Conservation (phyloP, 805 yeast genomes). For the Candida xiaguanensis region DNA sequence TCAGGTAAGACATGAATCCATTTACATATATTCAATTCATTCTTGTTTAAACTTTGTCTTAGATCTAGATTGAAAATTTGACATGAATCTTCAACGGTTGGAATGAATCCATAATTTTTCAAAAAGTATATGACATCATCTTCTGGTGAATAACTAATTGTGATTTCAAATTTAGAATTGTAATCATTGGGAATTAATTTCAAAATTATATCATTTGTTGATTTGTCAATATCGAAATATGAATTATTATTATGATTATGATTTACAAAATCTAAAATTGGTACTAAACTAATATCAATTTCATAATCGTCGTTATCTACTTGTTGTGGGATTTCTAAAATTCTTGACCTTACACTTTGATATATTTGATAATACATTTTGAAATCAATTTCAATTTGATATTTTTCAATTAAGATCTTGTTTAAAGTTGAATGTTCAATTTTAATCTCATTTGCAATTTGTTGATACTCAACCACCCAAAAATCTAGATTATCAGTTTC, state of each 20-base stretch:
- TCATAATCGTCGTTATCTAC: conserved; percentile 32
- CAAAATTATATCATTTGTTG: conserved; percentile 52
- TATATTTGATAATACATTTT: conserved; percentile 24
- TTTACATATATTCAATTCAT: conserved; percentile 14
- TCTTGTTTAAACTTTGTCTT: neutral
- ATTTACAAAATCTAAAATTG: conserved; percentile 65
- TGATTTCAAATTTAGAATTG: conserved; percentile 17
- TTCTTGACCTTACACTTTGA: conserved; percentile 55
- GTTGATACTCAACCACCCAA: conserved; percentile 9
- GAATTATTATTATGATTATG: conserved; percentile 49
- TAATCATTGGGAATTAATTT: conserved; percentile 33
- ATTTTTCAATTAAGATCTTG: neutral
- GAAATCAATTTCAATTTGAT: conserved; percentile 13
- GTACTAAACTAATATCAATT: conserved; percentile 54
- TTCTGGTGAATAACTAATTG: conserved; percentile 22
- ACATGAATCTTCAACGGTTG: conserved; percentile 10
- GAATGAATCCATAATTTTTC: conserved; percentile 30
- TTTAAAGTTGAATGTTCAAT: conserved; percentile 9
- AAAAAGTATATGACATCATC: conserved; percentile 23
- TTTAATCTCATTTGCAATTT: conserved; percentile 6
- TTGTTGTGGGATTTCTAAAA: conserved; percentile 58
- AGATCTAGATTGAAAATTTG: conserved; percentile 10
- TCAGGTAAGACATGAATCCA: conserved; percentile 28
- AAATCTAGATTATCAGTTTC: conserved; percentile 6
- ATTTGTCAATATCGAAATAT: conserved; percentile 56